Evolutionary conservation across 2,329 filamentous ascomycete genomes (phyloP).

Genomic region (Fusarium praegraminearum): DNA sequence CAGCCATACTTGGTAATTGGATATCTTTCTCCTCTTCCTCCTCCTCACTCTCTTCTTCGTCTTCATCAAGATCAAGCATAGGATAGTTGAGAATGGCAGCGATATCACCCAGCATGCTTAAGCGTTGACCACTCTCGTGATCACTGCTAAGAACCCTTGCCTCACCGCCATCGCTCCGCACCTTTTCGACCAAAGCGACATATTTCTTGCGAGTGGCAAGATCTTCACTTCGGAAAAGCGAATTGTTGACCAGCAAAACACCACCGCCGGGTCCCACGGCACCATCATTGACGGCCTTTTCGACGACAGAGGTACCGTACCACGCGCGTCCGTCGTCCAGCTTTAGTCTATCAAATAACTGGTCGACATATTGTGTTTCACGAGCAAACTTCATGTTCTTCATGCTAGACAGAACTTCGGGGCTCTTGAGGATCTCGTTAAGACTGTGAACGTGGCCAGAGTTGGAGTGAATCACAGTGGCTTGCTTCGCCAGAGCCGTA

Average conservation of each 20-base stretch:
- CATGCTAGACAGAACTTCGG: constrained; percentile 80
- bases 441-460: constrained; percentile 89
- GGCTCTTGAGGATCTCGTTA: constrained; percentile 85
- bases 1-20: constrained; percentile 15
- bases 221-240: constrained; percentile 86
- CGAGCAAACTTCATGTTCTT: constrained; percentile 88
- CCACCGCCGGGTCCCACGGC: constrained; percentile 85
- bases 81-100: constrained; percentile 93
- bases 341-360: constrained; percentile 81
- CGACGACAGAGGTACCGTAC: constrained; percentile 87
- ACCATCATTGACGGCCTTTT: constrained; percentile 84
- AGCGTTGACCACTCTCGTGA: constrained; percentile 89
- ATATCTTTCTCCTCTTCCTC: constrained; percentile 43
- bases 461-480: constrained; percentile 83
- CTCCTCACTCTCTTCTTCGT: constrained; percentile 60
- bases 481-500: constrained; percentile 69
- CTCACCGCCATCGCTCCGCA: constrained; percentile 88
- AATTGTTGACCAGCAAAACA: constrained; percentile 86
- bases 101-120: constrained; percentile 87
- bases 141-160: constrained; percentile 90
- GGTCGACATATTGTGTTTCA: constrained; percentile 87
- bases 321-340: constrained; percentile 89
- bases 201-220: constrained; percentile 81
- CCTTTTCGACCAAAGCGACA: constrained; percentile 87
- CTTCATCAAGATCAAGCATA: constrained; percentile 82